A percentile compares a stretch with the other conserved stretches of the same genome.
Evolutionary conservation across 768 basidiomycete species (phyloP).

Genomic region (Cystoderma amianthinum): DNA sequence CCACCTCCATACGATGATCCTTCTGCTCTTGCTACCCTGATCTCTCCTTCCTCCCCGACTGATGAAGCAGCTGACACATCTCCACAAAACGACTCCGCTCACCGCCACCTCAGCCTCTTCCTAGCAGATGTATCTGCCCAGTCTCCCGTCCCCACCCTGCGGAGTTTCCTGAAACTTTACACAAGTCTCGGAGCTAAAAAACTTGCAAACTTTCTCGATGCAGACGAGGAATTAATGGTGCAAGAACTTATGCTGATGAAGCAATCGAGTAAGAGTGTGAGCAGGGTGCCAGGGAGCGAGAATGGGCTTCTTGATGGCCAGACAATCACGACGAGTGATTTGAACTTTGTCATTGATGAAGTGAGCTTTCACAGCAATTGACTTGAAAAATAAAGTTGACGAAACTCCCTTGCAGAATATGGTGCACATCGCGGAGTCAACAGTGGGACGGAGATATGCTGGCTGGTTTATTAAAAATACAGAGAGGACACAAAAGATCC

Average conservation of each 20-base stretch:
- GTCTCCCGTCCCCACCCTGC: slow-evolving; percentile 73
- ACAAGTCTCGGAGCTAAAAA: slow-evolving; percentile 89
- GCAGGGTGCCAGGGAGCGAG: slow-evolving; percentile 51
- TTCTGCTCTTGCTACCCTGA: slow-evolving; percentile 44
- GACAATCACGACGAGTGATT: slow-evolving; percentile 82
- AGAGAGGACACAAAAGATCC: slow-evolving; percentile 83
- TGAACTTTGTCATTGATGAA: slow-evolving; percentile 94
- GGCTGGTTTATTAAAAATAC: slow-evolving; percentile 98
- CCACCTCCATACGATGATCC: slow-evolving; percentile 90
- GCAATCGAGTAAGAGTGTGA: slow-evolving; percentile 73
- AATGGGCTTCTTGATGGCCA: slow-evolving; percentile 76
- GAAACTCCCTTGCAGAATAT: slow-evolving; percentile 59
- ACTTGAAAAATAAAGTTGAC: background rate
- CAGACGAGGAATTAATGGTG: slow-evolving; percentile 89
- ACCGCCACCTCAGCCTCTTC: slow-evolving; percentile 82
- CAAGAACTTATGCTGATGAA: slow-evolving; percentile 98
- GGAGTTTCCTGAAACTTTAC: slow-evolving; percentile 93
- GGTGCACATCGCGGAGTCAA: slow-evolving; percentile 95
- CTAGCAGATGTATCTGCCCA: slow-evolving; percentile 74
- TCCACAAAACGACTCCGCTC: slow-evolving; percentile 60
- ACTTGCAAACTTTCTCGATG: slow-evolving; percentile 86
- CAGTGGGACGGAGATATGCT: slow-evolving; percentile 87
- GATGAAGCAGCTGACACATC: slow-evolving; percentile 22
- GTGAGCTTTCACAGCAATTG: slow-evolving; percentile 33
- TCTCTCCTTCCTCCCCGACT: slow-evolving; percentile 26